A percentile compares a stretch with the other conserved stretches of the same genome.
Conservation (phyloP, 768 basidiomycete genomes). For the Russula foetens region DNA sequence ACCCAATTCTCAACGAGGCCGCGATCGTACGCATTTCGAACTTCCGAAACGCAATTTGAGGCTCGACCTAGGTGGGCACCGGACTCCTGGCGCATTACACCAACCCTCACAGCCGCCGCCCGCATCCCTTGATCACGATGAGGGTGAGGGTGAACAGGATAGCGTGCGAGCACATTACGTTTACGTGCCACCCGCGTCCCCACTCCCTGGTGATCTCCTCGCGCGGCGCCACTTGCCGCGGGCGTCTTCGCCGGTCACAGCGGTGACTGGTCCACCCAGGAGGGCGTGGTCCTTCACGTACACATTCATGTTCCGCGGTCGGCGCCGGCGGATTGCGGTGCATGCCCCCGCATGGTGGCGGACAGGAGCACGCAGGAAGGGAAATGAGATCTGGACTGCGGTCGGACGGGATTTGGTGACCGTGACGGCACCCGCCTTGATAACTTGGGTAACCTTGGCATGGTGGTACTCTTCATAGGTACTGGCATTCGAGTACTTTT, state of each 20-base stretch:
- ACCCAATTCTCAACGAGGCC: background rate
- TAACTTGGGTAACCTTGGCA: constrained; percentile 1
- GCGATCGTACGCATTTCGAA: background rate
- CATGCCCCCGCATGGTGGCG: constrained; percentile 29
- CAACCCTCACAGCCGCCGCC: background rate
- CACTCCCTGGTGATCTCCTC: constrained; percentile 1
- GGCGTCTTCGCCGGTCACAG: background rate
- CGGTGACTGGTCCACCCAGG: background rate
- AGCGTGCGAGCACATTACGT: constrained; percentile 18
- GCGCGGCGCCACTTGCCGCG: constrained; percentile 1
- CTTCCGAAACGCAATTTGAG: background rate
- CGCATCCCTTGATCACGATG: constrained; percentile 11
- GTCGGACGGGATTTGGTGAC: constrained; percentile 9
- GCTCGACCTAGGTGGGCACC: background rate
- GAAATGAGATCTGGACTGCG: constrained; percentile 2
- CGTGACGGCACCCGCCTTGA: constrained; percentile 3
- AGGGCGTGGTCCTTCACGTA: constrained; percentile 34
- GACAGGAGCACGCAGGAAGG: background rate
- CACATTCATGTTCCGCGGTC: constrained; percentile 48
- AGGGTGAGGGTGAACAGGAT: constrained; percentile 19
- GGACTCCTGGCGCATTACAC: background rate
- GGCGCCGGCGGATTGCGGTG: constrained; percentile 46
- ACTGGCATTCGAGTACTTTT: background rate
- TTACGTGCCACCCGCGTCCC: constrained; percentile 9
- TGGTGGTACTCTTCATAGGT: constrained; percentile 12